Evolutionary conservation across 495 filamentous ascomycete genomes (phyloP).

Genomic region (Penicillium macrosclerotiorum): DNA sequence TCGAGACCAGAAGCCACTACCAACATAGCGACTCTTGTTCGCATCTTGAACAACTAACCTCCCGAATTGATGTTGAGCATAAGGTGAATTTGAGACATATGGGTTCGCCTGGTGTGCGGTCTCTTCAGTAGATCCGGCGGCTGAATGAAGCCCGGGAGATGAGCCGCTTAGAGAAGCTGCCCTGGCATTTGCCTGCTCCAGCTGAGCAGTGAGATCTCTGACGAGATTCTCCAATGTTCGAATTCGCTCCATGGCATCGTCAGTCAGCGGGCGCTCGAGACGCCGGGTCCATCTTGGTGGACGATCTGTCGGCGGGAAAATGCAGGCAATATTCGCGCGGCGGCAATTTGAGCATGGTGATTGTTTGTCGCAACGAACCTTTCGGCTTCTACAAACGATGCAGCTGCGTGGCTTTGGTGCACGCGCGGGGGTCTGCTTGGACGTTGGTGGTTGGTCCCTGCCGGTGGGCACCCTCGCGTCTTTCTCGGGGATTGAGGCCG

Average conservation of each 20-base stretch:
- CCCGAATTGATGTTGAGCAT: conserved; percentile 36
- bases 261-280: conserved; percentile 33
- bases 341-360: conserved; percentile 66
- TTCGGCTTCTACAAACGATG: conserved; percentile 54
- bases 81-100: conserved; percentile 3
- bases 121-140: conserved; percentile 11
- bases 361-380: conserved; percentile 69
- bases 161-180: conserved; percentile 15
- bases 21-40: conserved; percentile 45
- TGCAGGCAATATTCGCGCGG: conserved; percentile 57
- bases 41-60: conserved; percentile 42
- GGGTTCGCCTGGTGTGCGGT: not conserved
- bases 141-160: conserved; percentile 13
- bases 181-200: conserved; percentile 40
- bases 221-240: conserved; percentile 54
- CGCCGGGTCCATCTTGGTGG: conserved; percentile 54
- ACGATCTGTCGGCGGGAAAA: conserved; percentile 46
- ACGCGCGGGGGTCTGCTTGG: not conserved
- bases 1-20: conserved; percentile 53
- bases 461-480: conserved; percentile 17
- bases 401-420: conserved; percentile 51
- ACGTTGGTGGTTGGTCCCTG: not conserved
- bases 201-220: conserved; percentile 51
- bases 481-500: conserved; percentile 35
- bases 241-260: conserved; percentile 51